These are phyloP conservation scores for Fusarium mexicanum DNA, from an alignment of 2,329 filamentous ascomycete species.

Conservation along the genomic window DNA sequence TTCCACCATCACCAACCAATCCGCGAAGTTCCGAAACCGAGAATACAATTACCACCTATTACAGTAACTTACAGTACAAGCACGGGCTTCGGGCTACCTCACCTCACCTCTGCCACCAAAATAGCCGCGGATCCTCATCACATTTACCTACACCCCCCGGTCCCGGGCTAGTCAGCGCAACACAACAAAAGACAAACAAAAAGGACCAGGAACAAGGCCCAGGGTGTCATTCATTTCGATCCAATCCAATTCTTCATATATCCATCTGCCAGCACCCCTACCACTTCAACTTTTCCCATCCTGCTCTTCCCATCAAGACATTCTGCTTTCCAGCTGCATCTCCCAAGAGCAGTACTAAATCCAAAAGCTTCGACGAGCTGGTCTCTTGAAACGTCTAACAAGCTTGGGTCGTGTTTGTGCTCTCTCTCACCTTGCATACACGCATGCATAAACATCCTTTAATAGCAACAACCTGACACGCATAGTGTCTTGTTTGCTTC, in stretches of 20 bases:
- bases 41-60: slow-evolving; percentile 11
- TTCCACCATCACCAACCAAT: slow-evolving; percentile 28
- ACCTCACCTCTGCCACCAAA: slow-evolving; percentile 23
- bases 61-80: neutral
- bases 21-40: slow-evolving; percentile 29
- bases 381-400: slow-evolving; percentile 26
- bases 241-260: slow-evolving; percentile 16
- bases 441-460: slow-evolving; percentile 22
- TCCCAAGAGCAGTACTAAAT: neutral
- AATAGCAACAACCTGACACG: slow-evolving; percentile 33
- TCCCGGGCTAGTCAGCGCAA: neutral
- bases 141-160: slow-evolving; percentile 18
- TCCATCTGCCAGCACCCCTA: slow-evolving; percentile 24
- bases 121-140: slow-evolving; percentile 40
- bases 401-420: slow-evolving; percentile 27
- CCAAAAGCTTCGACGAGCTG: slow-evolving; percentile 26
- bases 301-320: neutral
- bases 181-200: slow-evolving; percentile 7
- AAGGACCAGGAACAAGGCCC: slow-evolving; percentile 5
- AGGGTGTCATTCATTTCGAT: slow-evolving; percentile 25
- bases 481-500: slow-evolving; percentile 29
- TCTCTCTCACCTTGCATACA: slow-evolving; percentile 13
- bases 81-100: slow-evolving; percentile 1
- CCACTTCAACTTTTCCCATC: slow-evolving; percentile 12
- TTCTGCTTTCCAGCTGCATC: neutral